These are phyloP conservation scores for Theileria orientalis DNA, from an alignment of 169 alveolate genomes.

Conservation along the genomic window DNA sequence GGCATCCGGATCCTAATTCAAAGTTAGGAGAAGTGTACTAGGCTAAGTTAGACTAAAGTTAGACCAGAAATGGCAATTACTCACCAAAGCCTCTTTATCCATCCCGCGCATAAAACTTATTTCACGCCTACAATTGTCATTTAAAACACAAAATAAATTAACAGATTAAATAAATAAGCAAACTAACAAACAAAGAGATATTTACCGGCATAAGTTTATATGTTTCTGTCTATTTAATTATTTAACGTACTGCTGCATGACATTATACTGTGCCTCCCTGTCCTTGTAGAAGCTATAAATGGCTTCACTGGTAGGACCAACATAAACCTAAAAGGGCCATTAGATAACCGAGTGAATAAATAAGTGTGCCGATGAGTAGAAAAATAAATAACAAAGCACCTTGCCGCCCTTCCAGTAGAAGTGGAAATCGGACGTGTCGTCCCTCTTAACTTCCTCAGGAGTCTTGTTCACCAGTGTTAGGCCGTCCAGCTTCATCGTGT, in stretches of 20 bases:
- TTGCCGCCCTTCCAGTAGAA: constrained; percentile 71
- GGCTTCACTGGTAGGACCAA: constrained; percentile 72
- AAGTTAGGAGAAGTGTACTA: not conserved
- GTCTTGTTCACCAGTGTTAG: constrained; percentile 63
- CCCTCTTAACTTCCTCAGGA: constrained; percentile 60
- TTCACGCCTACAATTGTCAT: constrained; percentile 2
- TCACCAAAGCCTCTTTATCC: not conserved
- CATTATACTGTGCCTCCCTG: constrained; percentile 57
- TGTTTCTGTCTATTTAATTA: too few relatives aligned
- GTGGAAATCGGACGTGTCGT: constrained; percentile 75
- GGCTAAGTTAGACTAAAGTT: not conserved
- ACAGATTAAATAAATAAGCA: too few relatives aligned
- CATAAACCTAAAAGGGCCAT: constrained; percentile 44
- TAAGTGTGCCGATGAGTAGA: not conserved
- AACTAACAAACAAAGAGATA: too few relatives aligned
- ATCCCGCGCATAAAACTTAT: not conserved
- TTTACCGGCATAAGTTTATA: too few relatives aligned
- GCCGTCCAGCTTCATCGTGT: constrained; percentile 69
- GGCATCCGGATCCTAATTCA: constrained; percentile 15
- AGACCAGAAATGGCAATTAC: not conserved
- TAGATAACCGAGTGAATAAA: not conserved
- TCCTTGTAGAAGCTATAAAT: constrained; percentile 68
- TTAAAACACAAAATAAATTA: not conserved
- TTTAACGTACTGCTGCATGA: constrained; percentile 35
- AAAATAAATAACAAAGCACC: not conserved